phyloP scores from a whole-genome alignment of 2,329 filamentous ascomycete genomes.

The Pseudogymnoascus sp. region DNA sequence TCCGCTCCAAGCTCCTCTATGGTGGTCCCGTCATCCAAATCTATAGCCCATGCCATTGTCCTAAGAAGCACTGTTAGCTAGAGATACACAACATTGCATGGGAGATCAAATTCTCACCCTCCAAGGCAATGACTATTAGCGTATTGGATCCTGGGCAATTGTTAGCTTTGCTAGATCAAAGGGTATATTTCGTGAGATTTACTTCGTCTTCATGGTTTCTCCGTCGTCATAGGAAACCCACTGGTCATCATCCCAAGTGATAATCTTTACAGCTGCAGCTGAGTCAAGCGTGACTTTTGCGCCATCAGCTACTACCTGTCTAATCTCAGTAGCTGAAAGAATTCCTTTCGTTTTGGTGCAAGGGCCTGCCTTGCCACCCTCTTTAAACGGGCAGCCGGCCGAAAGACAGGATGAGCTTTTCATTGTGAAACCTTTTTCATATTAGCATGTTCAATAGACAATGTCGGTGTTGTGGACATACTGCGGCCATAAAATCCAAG shows the following conservation, averaged over 20 bases:
- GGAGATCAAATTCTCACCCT: neutral
- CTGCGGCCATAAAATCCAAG: constrained; percentile 35
- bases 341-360: constrained; percentile 24
- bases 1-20: constrained; percentile 10
- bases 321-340: constrained; percentile 12
- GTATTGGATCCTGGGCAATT: neutral
- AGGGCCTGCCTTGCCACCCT: constrained; percentile 17
- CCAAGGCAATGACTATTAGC: neutral
- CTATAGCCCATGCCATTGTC: constrained; percentile 10
- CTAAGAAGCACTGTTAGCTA: neutral
- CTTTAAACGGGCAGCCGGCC: constrained; percentile 18
- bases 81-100: neutral
- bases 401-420: constrained; percentile 17
- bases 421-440: constrained; percentile 17
- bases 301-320: constrained; percentile 16
- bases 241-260: constrained; percentile 31
- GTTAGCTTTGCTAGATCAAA: neutral
- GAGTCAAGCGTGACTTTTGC: constrained; percentile 23
- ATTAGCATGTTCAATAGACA: neutral
- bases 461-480: neutral
- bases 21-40: constrained; percentile 11
- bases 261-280: constrained; percentile 27
- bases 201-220: neutral
- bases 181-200: neutral
- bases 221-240: constrained; percentile 28